phyloP scores from a whole-genome alignment of 176 grass and related monocot species.

The Musa troglodytarum region DNA sequence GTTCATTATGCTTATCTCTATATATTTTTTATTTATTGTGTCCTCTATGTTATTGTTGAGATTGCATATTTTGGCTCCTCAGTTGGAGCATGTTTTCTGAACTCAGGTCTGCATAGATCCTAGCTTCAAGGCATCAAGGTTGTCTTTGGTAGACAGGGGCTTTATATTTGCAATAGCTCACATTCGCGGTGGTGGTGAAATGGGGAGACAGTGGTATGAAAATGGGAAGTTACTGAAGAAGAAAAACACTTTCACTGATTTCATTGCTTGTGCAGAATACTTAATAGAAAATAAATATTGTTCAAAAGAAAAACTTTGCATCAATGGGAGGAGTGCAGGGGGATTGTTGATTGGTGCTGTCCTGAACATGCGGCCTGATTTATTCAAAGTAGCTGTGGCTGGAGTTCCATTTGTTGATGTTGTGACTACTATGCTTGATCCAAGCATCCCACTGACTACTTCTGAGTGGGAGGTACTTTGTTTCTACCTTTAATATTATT shows the following conservation, averaged over 20 bases:
- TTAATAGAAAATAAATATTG: slow-evolving; percentile 70
- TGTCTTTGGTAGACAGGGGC: slow-evolving; percentile 75
- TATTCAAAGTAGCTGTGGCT: slow-evolving; percentile 67
- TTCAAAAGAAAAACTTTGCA: slow-evolving; percentile 69
- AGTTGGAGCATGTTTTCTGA: not conserved
- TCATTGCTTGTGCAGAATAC: slow-evolving; percentile 72
- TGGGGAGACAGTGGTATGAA: slow-evolving; percentile 92
- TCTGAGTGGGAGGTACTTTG: slow-evolving; percentile 80
- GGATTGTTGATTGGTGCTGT: slow-evolving; percentile 68
- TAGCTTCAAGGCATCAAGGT: slow-evolving; percentile 49
- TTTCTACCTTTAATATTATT: not conserved
- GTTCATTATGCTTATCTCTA: not conserved
- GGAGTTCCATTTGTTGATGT: slow-evolving; percentile 91
- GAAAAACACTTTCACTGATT: slow-evolving; percentile 95
- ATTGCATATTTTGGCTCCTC: not conserved
- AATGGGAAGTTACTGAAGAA: slow-evolving; percentile 78
- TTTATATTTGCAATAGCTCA: slow-evolving; percentile 82
- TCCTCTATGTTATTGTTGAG: not conserved
- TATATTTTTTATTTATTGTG: not conserved
- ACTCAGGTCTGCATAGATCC: slow-evolving; percentile 64
- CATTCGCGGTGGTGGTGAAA: slow-evolving; percentile 86
- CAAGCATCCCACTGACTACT: slow-evolving; percentile 76
- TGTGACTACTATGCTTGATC: slow-evolving; percentile 88
- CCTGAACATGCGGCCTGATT: slow-evolving; percentile 85
- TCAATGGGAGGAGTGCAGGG: slow-evolving; percentile 81